A percentile compares a stretch with the other conserved stretches of the same genome.
phyloP scores from a whole-genome alignment of 495 filamentous ascomycete species.

The Xylaria intraflava region DNA sequence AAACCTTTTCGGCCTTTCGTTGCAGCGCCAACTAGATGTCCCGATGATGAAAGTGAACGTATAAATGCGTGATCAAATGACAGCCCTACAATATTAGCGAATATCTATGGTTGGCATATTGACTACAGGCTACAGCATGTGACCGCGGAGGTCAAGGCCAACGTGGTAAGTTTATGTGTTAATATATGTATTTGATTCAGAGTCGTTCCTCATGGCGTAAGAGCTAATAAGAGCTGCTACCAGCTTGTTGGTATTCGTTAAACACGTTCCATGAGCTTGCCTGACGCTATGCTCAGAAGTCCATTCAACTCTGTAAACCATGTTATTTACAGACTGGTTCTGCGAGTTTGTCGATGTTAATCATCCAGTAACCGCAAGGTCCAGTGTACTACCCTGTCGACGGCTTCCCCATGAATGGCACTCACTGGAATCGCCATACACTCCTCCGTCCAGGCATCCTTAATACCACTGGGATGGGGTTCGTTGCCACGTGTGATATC shows the following conservation, averaged over 20 bases:
- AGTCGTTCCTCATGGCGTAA: background rate
- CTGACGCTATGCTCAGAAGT: background rate
- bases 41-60: no score
- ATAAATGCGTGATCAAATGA: no score
- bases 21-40: no score
- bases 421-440: slow-evolving; percentile 75
- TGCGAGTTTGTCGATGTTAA: background rate
- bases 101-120: no score
- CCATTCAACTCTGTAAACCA: background rate
- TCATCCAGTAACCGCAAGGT: slow-evolving; percentile 65
- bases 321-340: background rate
- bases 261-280: background rate
- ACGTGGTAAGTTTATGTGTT: no score
- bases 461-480: slow-evolving; percentile 64
- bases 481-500: slow-evolving; percentile 50
- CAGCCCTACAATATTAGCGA: no score
- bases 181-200: no score
- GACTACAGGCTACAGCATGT: no score
- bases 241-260: background rate
- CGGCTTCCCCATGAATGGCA: slow-evolving; percentile 78
- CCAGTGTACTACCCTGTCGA: slow-evolving; percentile 69
- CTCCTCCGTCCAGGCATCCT: slow-evolving; percentile 58
- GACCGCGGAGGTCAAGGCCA: no score
- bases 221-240: background rate
- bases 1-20: no score